These are phyloP conservation scores for Crucihimalaya himalaica DNA, from an alignment of 345 rosid species.

Conservation along the genomic window DNA sequence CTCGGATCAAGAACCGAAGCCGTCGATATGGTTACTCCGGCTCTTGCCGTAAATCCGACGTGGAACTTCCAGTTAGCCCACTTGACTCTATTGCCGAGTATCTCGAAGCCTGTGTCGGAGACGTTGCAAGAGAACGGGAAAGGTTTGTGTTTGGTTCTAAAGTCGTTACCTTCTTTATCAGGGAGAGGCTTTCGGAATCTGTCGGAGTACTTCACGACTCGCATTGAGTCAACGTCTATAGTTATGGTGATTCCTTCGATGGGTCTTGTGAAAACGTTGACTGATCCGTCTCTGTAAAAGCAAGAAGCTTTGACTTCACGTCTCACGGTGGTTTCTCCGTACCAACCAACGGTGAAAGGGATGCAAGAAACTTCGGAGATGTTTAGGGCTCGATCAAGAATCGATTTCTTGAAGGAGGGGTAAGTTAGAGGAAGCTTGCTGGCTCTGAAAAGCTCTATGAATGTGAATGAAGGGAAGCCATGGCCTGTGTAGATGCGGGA, in stretches of 20 bases:
- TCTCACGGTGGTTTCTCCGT: conserved; percentile 52
- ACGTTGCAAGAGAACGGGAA: conserved; percentile 43
- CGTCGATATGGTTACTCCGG: conserved; percentile 60
- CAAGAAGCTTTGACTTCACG: conserved; percentile 54
- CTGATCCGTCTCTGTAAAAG: conserved; percentile 61
- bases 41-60: conserved; percentile 62
- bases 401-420: conserved; percentile 51
- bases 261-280: conserved; percentile 68
- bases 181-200: conserved; percentile 62
- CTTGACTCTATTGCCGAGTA: conserved; percentile 47
- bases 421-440: conserved; percentile 52
- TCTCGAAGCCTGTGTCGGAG: conserved; percentile 44
- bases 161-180: conserved; percentile 70
- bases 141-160: conserved; percentile 41
- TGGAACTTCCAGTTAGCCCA: conserved; percentile 87
- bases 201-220: conserved; percentile 49
- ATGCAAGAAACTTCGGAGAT: conserved; percentile 69
- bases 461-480: conserved; percentile 68
- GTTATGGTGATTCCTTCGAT: conserved; percentile 61
- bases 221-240: conserved; percentile 64
- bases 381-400: conserved; percentile 48
- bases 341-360: conserved; percentile 78
- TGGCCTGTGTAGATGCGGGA: conserved; percentile 47
- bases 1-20: conserved; percentile 57
- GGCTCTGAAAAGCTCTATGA: conserved; percentile 52